Evolutionary conservation across 768 basidiomycete genomes (phyloP), one percentile per base, ranked within the genome.

Genomic region (Strobilomyces confusus): DNA sequence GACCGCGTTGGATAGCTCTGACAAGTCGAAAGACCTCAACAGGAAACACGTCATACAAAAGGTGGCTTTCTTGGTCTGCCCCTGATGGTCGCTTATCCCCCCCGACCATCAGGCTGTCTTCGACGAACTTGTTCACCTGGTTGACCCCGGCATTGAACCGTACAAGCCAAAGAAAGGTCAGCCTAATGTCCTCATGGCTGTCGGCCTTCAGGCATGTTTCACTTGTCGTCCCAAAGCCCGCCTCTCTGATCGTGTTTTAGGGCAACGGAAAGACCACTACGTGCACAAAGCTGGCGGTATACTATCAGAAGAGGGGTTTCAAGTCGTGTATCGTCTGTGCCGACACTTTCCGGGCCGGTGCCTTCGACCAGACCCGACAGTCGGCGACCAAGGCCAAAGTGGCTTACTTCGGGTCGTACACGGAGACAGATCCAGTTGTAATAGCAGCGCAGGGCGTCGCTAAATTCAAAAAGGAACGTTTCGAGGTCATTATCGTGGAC

Each of bases 251-350:
- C 44, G 19, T 48, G 30, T 44, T 38, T 36, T 61, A 95, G 92
- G 94, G 94, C 46, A 97, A 95, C 49, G 97, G 97, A 40, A 99
- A 99, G 78, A 99, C 97, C 5, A 99, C 97, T 20, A 98, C 95
- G 37, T 99, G 97, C 72, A 99, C 97, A 11, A 99, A 98, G 65
- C 85, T 99, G 37, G 97, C 97, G 0, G 95, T 95, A 1, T 88
- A 98, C 73, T 98, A 98, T 69, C 94, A 95, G 69, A 89, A 91
- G 65, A 86, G 95, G 58, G 97, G 97, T 8, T 91, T 98, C 79
- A 94, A 95, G 69, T 89, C 95, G 13, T 92, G 87, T 56, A 94
- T 99, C 49, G 95, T 99, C 59, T 99, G 97, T 64, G 97, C 97
- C 20, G 97, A 99, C 71, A 99, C 97, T 0, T 99, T 99, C 78